Base-by-base conservation (phyloP, 2,329 filamentous ascomycete genomes). In the Magnaporthiopsis rhizophila region DNA sequence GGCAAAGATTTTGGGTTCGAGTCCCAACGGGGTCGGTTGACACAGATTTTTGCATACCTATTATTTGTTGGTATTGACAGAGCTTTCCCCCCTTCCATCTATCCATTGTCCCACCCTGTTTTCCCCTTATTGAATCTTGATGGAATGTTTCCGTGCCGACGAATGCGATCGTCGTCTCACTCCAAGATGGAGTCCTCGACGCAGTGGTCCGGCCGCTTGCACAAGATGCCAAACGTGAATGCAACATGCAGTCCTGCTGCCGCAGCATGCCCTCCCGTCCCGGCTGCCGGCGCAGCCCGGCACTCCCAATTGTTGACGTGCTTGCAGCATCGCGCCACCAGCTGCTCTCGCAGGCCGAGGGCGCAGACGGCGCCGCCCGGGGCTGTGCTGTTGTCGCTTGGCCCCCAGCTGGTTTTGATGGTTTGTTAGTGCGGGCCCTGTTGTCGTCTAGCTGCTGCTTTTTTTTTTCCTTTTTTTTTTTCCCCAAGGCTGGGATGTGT, bases 1-100 rank as follows among this genome's bases (percentile, higher is more conserved):
- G 68, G 66, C 66, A 68, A 66, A 69, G 68, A 66, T 66, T 69
- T 66, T 66, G 66, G 67, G 67, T 69, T 69, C 68, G 68, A 69
- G 66, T 68, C 67, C 67, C 66, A 66, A 66, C 67, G 64, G 66
- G 68, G 64, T 68, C 67, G 67, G 50, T 64, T 65, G 64, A 21
- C 58, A 34, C 26, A 30, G 18, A 13, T 58, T 58, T 58, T 58
- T 58, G n/a, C 56, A 3, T 58, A n/a, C n/a, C n/a, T n/a, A n/a
- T n/a, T n/a, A n/a, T 56, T 56, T 56, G n/a, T 18, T 38, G 13
- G 36, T 38, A 3, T 5, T 38, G 36, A 4, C 3, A 6, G 12
- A n/a, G n/a, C n/a, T n/a, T n/a, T n/a, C n/a, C n/a, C 34, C 34
- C 6, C 2, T 12, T 36, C 5, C 36, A 4, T 13, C 36, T 2